Evolutionary conservation across 805 yeast species (phyloP).

Genomic region (Wickerhamomyces ciferrii): DNA sequence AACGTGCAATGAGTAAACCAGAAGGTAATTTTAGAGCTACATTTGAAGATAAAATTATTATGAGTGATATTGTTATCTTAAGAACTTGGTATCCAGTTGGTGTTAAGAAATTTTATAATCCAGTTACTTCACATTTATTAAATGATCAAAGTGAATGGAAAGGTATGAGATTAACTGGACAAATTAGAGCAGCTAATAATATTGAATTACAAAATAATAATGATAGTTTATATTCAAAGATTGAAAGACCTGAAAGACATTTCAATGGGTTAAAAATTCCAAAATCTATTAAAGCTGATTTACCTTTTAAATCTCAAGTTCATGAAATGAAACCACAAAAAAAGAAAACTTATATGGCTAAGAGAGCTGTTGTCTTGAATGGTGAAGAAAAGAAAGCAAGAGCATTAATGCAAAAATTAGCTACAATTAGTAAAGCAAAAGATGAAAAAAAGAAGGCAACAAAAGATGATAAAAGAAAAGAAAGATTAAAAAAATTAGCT

Average conservation of each 20-base stretch:
- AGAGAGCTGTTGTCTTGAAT: conserved; percentile 89
- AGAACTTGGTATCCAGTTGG: conserved; percentile 97
- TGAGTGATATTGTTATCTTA: conserved; percentile 85
- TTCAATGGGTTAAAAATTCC: conserved; percentile 91
- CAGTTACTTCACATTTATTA: conserved; percentile 85
- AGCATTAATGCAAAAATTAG: conserved; percentile 79
- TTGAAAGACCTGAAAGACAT: conserved; percentile 78
- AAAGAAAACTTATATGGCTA: conserved; percentile 74
- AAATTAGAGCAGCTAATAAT: conserved; percentile 73
- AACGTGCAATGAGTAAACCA: conserved; percentile 88
- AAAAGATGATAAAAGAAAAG: conserved; percentile 71
- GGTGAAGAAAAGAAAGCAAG: conserved; percentile 95
- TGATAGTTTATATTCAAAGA: conserved; percentile 54
- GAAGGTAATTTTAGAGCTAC: conserved; percentile 96
- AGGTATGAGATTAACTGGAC: conserved; percentile 95
- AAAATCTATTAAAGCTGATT: conserved; percentile 59
- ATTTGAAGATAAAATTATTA: conserved; percentile 88
- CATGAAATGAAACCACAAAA: conserved; percentile 84
- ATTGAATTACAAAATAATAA: conserved; percentile 56
- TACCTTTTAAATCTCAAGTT: conserved; percentile 92
- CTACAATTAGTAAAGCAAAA: conserved; percentile 81
- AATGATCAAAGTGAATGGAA: conserved; percentile 81
- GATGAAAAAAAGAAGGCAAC: conserved; percentile 70
- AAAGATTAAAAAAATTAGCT: conserved; percentile 69
- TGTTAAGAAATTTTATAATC: conserved; percentile 88